Base-by-base conservation (phyloP, 495 filamentous ascomycete genomes). In the Penicillium roqueforti region DNA sequence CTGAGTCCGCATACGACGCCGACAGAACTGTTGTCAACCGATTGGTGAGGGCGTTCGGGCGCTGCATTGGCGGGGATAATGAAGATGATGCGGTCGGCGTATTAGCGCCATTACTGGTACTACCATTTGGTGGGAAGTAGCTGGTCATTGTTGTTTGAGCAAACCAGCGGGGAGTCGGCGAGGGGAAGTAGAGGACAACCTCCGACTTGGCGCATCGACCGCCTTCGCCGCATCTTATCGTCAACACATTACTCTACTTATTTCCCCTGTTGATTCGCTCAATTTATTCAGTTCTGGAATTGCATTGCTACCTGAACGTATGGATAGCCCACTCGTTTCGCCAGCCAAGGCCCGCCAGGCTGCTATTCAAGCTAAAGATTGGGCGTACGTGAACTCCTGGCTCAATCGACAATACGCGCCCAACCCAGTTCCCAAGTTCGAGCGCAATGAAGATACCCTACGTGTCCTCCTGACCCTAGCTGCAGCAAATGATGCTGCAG, bases 1-100 rank as follows among this genome's bases (percentile, higher is more conserved):
- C 92, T 3, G 87, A 81, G 68, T 97, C 93, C 29, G 89, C 86
- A 70, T 96, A 97, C 0, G 92, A 96, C 3, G 88, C 83, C 13
- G 93, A 96, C 31, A 97, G 83, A 16, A 97, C 87, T 45, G 80
- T 86, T 14, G 89, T 87, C 54, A 97, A 76, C 66, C 92, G 87
- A 59, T 77, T 82, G 0, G 87, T 85, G 45, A 92, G 71, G 3
- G 86, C 85, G 69, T 82, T 88, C n/a, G 74, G 73, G 46, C 73
- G 73, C 50, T 74, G 71, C 3, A 63, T 56, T 7, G 46, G 44
- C 9, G 71, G 71, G 14, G 73, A 65, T 0, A 64, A 72, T 2
- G 72, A 52, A 20, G 72, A 71, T 6, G 70, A 67, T 14, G 58
- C 61, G n/a, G 51, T 65, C 4, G 68, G 65, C 6, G 64, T 65